Evolutionary conservation across 2,329 filamentous ascomycete species (phyloP), one percentile per base, ranked within the genome.

Genomic region (Colletotrichum gigasporum): DNA sequence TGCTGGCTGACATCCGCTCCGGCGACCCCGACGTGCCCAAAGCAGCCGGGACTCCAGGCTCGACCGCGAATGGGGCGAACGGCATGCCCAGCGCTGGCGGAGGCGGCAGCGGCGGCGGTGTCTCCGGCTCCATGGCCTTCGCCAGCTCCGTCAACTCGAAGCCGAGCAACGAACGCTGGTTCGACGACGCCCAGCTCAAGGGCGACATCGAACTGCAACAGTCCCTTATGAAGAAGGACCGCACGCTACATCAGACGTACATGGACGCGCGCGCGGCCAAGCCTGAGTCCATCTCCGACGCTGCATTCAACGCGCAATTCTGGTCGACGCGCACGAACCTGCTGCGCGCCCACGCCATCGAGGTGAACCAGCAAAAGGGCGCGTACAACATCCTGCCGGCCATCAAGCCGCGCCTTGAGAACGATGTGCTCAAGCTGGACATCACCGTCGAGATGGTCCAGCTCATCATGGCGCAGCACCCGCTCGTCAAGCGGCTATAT

Each of bases 361-460:
- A 98, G 77, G 89, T 87, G 58, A 89, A 88, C 63, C 96, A 99
- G 80, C 91, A 90, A 70, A 91, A 92, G 69, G 96, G 95, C 5
- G 89, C 93, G 3, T 97, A 97, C 79, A 98, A 99, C 71, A 94
- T 98, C 6, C 83, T 99, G 16, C 94, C 96, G 0, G 91, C 92
- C 16, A 89, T 98, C 70, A 97, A 96, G 74, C 91, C 92, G 6
- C 87, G 90, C 56, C 87, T 91, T 5, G 89, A 92, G 59, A 89
- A 93, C 69, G 90, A 90, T 11, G 88, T 90, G 64, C 85, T 90
- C 44, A 93, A 91, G 76, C 83, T 97, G 70, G 94, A 92, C 72
- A 90, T 99, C 67, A 96, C 89, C 69, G 90, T 93, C 65, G 94
- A 97, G 77, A 94, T 98, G 77, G 93, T 98, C 53, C 91, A 94